Evolutionary conservation across 2,329 filamentous ascomycete genomes (phyloP), one percentile per base, ranked within the genome.

Genomic region (Exophiala alcalophila): DNA sequence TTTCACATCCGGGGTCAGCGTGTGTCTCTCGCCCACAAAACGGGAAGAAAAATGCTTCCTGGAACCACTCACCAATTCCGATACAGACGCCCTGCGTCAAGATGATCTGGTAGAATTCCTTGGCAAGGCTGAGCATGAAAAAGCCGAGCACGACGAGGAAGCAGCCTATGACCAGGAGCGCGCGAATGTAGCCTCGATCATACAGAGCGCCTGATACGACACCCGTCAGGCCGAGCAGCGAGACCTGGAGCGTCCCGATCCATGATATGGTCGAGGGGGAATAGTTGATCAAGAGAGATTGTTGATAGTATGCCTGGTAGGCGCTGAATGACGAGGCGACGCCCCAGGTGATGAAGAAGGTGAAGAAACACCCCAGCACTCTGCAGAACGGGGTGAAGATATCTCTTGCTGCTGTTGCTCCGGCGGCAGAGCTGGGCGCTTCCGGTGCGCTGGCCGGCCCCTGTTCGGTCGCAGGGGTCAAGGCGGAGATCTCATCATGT

Each of bases 301-400:
- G 37, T 34, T 56, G 36, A 18, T 60, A 60, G 36, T 51, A 59
- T 8, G 48, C 49, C 34, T 61, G 57, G 20, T 60, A 61, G 2
- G 53, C 51, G 1, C 58, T 52, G 27, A 53, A 59, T 4, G 55
- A 53, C 41, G 57, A 32, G 35, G 57, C 40, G 9, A 54, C 47
- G 9, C 50, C 50, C 50, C 50, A 53, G 4, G 49, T 40, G 37
- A 48, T 50, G 40, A 53, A 50, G 40, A 47, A 48, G 16, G 83
- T 82, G 55, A 82, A 78, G 72, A 90, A 95, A 16, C 82, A 81
- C 18, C 89, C 90, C 8, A 91, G 66, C 4, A 95, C 14, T 86
- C 23, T 94, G 87, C 7, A 86, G 73, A 86, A 89, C 95, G 43
- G 86, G 86, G 52, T 77, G 67, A 12, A 33, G n/a, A 21, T 40